Conservation (phyloP, 805 yeast species). For the Starmerella davenportii region DNA sequence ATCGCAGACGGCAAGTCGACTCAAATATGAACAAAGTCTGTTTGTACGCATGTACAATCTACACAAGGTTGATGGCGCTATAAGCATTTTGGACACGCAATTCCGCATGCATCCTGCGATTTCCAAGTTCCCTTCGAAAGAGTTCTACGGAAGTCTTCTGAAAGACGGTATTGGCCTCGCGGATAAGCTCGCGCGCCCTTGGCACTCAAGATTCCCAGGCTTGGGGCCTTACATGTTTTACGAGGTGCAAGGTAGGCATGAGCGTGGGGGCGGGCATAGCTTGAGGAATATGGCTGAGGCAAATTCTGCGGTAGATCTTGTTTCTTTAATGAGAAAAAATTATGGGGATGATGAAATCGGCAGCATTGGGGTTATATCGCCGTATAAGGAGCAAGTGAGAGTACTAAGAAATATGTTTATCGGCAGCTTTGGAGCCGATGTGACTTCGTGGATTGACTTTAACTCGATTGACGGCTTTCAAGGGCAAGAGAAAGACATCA, state of each 20-base stretch:
- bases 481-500: conserved; percentile 91
- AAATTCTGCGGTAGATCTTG: conserved; percentile 48
- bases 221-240: conserved; percentile 68
- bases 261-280: conserved; percentile 31
- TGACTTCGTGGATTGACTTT: conserved; percentile 57
- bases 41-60: conserved; percentile 82
- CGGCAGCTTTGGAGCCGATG: conserved; percentile 41
- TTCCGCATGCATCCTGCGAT: conserved; percentile 96
- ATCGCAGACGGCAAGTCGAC: conserved; percentile 68
- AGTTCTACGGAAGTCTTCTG: conserved; percentile 58
- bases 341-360: conserved; percentile 34
- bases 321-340: conserved; percentile 32
- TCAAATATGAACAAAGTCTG: conserved; percentile 72
- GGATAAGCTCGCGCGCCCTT: conserved; percentile 38
- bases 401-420: conserved; percentile 40
- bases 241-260: conserved; percentile 48
- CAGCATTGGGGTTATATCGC: conserved; percentile 78
- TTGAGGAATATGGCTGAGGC: conserved; percentile 62
- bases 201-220: conserved; percentile 40
- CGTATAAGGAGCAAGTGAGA: conserved; percentile 75
- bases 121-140: conserved; percentile 65
- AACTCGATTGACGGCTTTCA: conserved; percentile 96
- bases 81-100: conserved; percentile 68
- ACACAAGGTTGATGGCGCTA: conserved; percentile 29
- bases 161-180: conserved; percentile 67